Base-by-base conservation (phyloP, 2,329 filamentous ascomycete genomes). In the Ophiostoma ips region DNA sequence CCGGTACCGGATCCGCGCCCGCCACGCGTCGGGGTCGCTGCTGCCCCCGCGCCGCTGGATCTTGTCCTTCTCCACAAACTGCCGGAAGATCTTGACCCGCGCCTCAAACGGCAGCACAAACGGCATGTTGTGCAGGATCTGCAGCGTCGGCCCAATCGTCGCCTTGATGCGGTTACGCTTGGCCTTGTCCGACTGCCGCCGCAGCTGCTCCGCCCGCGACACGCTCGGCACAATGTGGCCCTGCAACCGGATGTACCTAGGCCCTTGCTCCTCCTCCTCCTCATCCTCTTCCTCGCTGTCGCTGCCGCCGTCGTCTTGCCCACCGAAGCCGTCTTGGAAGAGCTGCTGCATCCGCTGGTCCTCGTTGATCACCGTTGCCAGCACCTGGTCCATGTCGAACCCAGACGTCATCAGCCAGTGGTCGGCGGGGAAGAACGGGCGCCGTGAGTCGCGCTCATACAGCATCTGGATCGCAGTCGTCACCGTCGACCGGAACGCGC, bases 31-130 rank as follows among this genome's bases (percentile, higher is more conserved):
- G 1, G 85, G 75, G 58, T 92, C 84, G 11, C 81, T 69, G 55
- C 74, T 68, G 0, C 86, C 87, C 28, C 74, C 70, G 55, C 87
- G 72, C 54, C 87, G 71, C 55, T 81, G 81, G 47, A 73, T 64
- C 62, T 92, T 87, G 64, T 98, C 92, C 5, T 89, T 71, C 30
- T 77, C 68, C n/a, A 96, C 85, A 58, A 96, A 96, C 60, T 95
- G 81, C 30, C 89, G 79, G 64, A 98, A 96, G 21, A 96, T 90
- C 61, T 88, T 80, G 5, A 98, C 92, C 44, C 92, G 75, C 0
- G 86, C 92, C 35, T 86, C 79, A 58, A 98, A 98, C 0, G 90
- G 92, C 41, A 98, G 92, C 57, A 90, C 85, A 62, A 96, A 98
- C 0, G 92, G 92, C 81, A 98, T 94, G 60, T 96, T 94, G 57